Percentiles rank a stretch among this genome's conserved stretches.
Evolutionary conservation across 163 green algal species (phyloP).

Genomic region (Chlorella variabilis): DNA sequence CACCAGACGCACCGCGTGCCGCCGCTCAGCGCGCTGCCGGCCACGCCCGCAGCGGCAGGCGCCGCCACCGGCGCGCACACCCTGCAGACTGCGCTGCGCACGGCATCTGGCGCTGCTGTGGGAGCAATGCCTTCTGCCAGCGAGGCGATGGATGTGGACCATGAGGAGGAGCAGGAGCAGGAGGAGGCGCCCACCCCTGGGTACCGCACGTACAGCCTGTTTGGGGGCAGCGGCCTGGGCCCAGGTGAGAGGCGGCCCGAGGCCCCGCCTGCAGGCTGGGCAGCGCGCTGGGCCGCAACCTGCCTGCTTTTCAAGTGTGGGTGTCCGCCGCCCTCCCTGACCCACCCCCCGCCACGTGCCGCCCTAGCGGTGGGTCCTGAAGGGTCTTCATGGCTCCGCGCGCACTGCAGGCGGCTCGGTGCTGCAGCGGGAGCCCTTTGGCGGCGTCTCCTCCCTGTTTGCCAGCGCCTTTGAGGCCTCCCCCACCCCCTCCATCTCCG

Average conservation of each 20-base stretch:
- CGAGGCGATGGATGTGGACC: not conserved
- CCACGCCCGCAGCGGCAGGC: not conserved
- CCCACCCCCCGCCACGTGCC: not conserved
- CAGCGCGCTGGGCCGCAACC: no score
- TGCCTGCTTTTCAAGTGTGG: not conserved
- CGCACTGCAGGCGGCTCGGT: not conserved
- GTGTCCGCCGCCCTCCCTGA: not conserved
- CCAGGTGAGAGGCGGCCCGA: not conserved
- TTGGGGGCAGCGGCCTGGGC: not conserved
- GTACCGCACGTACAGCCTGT: conserved; percentile 22
- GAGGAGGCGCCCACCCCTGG: not conserved
- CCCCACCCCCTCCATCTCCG: not conserved
- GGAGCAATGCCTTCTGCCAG: not conserved
- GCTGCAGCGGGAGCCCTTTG: not conserved
- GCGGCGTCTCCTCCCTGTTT: not conserved
- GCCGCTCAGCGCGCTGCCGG: not conserved
- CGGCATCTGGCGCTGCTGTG: not conserved
- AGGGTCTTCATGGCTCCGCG: no score
- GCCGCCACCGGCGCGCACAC: not conserved
- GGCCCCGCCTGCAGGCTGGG: not conserved
- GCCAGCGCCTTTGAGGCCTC: not conserved
- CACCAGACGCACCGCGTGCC: not conserved
- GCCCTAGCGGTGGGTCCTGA: no score
- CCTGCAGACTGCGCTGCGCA: not conserved
- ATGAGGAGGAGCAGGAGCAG: no score